Percentiles rank a stretch among this genome's conserved stretches.
phyloP scores from a whole-genome alignment of 192 early-diverging fungal genomes.

The Gamsiella multidivaricata region DNA sequence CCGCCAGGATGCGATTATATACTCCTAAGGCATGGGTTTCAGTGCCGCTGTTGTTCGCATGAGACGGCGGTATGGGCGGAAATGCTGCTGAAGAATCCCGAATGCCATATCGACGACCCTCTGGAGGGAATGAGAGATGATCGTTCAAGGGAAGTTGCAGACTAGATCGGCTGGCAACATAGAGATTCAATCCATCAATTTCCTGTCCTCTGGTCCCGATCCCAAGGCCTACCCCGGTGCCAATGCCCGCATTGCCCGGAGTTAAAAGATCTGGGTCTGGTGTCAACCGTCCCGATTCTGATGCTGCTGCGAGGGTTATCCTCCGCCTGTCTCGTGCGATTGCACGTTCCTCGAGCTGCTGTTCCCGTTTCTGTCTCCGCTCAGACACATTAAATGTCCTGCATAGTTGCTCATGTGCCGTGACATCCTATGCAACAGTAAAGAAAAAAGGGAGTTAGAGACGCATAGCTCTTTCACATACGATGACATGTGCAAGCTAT shows the following conservation, averaged over 20 bases:
- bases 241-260: conserved; percentile 15
- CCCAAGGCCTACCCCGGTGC: conserved; percentile 20
- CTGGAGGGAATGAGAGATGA: conserved; percentile 41
- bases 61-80: conserved; percentile 7
- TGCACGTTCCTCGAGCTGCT: conserved; percentile 29
- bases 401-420: conserved; percentile 41
- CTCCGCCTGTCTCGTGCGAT: conserved; percentile 21
- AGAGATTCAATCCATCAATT: conserved; percentile 20
- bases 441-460: not conserved
- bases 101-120: conserved; percentile 41
- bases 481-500: too few relatives aligned
- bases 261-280: conserved; percentile 24
- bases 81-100: conserved; percentile 26
- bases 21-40: not conserved
- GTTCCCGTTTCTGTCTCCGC: conserved; percentile 35
- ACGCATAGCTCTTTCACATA: not conserved
- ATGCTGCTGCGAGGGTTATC: conserved; percentile 10
- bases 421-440: conserved; percentile 21
- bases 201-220: conserved; percentile 27
- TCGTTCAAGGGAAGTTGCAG: conserved; percentile 41
- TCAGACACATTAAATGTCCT: conserved; percentile 45
- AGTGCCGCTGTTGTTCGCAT: not conserved
- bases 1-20: conserved; percentile 25
- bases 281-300: conserved; percentile 27
- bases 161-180: conserved; percentile 39